Evolutionary conservation across 1,284 basidiomycete species (phyloP), one percentile per base, ranked within the genome.

Genomic region (Sanghuangporus weigelae): DNA sequence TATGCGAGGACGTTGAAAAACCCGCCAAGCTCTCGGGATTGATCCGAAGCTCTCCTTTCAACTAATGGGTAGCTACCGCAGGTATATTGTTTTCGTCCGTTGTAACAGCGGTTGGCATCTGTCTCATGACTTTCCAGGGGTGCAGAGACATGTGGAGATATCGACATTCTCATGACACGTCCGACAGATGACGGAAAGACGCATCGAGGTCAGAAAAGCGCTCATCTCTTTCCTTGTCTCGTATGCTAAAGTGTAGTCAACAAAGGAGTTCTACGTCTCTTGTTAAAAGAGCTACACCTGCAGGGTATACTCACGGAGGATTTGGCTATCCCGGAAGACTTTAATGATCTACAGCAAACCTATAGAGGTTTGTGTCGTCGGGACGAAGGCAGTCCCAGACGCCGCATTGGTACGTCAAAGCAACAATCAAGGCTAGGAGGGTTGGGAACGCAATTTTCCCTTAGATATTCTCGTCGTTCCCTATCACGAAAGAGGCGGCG

Each of bases 41-140:
- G 94, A 96, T 70, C 76, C 82, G 5, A 83, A 85, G 60, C 74
- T 96, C 23, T 85, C 83, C 70, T 76, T 96, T 14, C 85, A 93
- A 63, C 87, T 94, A 60, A 96, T 96, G 95, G 95, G 95, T 1
- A 94, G 90, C 68, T 96, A 89, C 73, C 79, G 94, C 67, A 82
- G 95, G 90, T 84, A 64, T 46, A 70, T 59, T n/a, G 2, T 42
- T 2, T 54, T 58, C 56, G 54, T 31, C n/a, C 19, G 42, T 62
- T 12, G 8, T 23, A 23, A 7, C 21, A 7, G 7, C 44, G 21
- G n/a, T 16, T 7, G 16, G 7, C 16, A n/a, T 19, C 11, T 46
- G 44, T 46, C 44, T 46, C 44, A 46, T 12, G 10, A 8, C 40
- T 36, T 8, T 46, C 16, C 14, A 58, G 89, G 64, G 91, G 92